These are phyloP conservation scores for Linum usitatissimum DNA, from an alignment of 345 rosid species.

Conservation along the genomic window DNA sequence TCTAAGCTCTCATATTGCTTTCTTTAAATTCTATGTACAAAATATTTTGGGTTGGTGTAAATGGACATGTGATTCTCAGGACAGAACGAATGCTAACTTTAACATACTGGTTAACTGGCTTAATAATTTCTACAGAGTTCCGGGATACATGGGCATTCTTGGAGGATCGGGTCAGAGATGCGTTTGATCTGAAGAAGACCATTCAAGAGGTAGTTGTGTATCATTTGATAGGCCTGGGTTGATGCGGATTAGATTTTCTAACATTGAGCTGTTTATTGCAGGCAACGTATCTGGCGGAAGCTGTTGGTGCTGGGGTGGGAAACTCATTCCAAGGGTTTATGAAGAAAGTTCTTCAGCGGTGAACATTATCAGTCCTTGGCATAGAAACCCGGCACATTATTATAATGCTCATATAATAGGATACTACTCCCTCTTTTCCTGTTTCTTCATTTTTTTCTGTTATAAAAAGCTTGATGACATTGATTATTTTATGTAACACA, in stretches of 20 bases:
- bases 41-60: neutral
- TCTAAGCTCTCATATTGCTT: neutral
- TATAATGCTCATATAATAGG: too few relatives aligned
- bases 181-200: conserved; percentile 76
- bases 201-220: conserved; percentile 58
- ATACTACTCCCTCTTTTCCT: too few relatives aligned
- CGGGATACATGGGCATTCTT: conserved; percentile 72
- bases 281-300: conserved; percentile 87
- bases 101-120: conserved; percentile 1
- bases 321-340: conserved; percentile 71
- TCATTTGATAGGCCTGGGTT: neutral
- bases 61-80: too few relatives aligned
- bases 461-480: too few relatives aligned
- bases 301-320: conserved; percentile 81
- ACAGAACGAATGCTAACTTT: too few relatives aligned
- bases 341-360: conserved; percentile 37
- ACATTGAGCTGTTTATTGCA: conserved; percentile 18
- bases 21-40: neutral
- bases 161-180: conserved; percentile 76
- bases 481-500: too few relatives aligned
- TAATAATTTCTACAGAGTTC: conserved; percentile 34
- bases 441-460: too few relatives aligned
- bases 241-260: neutral
- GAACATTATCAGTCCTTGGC: neutral
- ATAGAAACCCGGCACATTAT: too few relatives aligned